phyloP scores from a whole-genome alignment of 1,139 yeast species.

The Pichia sp. region DNA sequence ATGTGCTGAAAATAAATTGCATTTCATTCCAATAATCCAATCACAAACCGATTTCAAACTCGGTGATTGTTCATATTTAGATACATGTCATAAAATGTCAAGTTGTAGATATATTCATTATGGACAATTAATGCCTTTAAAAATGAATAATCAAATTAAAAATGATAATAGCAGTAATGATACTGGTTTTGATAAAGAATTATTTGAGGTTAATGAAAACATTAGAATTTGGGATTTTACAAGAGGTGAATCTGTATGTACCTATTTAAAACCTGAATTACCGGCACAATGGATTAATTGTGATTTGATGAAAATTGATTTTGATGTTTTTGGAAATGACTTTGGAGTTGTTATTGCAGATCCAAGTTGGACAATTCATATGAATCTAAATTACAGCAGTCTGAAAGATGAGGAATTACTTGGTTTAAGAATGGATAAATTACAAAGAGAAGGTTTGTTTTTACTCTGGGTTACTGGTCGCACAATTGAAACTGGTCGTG shows the following conservation, averaged over 20 bases:
- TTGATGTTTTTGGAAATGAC: slow-evolving; percentile 59
- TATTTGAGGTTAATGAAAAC: slow-evolving; percentile 26
- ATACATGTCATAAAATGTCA: slow-evolving; percentile 83
- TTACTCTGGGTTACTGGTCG: slow-evolving; percentile 94
- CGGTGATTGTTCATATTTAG: slow-evolving; percentile 94
- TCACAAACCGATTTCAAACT: slow-evolving; percentile 54
- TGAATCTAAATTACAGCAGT: slow-evolving; percentile 74
- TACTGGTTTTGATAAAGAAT: slow-evolving; percentile 15
- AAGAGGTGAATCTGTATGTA: slow-evolving; percentile 44
- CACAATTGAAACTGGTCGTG: slow-evolving; percentile 81
- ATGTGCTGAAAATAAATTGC: slow-evolving; percentile 49
- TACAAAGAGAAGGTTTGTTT: slow-evolving; percentile 80
- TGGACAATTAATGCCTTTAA: slow-evolving; percentile 50
- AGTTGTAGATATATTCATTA: slow-evolving; percentile 82
- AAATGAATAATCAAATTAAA: slow-evolving; percentile 9
- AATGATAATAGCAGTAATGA: slow-evolving; percentile 12
- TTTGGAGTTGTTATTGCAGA: slow-evolving; percentile 87
- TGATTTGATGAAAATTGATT: slow-evolving; percentile 69
- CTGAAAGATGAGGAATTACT: slow-evolving; percentile 69
- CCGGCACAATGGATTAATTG: slow-evolving; percentile 87
- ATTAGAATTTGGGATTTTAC: slow-evolving; percentile 41
- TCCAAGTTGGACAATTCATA: slow-evolving; percentile 87
- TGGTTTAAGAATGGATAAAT: slow-evolving; percentile 53
- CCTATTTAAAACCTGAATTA: slow-evolving; percentile 18
- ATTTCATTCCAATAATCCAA: slow-evolving; percentile 53